Percentiles rank a stretch among this genome's conserved stretches.
These are phyloP conservation scores for Amylostereum areolatum DNA, from an alignment of 1,284 basidiomycete genomes.

Conservation along the genomic window DNA sequence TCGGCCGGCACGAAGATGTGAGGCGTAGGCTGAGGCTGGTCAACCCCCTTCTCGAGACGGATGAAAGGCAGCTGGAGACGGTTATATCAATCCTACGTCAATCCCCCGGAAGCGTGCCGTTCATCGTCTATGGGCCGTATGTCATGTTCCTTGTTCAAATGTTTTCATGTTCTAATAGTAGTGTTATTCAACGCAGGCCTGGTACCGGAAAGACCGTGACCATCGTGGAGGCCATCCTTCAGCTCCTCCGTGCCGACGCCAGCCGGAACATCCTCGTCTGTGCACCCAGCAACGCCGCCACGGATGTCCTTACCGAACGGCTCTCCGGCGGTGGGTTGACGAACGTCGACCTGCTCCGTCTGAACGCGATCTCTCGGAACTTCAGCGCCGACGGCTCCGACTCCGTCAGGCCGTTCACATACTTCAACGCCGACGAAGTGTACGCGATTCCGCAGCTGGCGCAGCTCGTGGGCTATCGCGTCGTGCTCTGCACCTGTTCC, in stretches of 20 bases:
- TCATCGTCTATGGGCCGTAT: slow-evolving; percentile 52
- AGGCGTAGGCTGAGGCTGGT: slow-evolving; percentile 22
- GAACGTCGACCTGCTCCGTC: slow-evolving; percentile 33
- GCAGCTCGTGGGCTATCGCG: slow-evolving; percentile 32
- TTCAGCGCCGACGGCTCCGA: slow-evolving; percentile 21
- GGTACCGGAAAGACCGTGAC: slow-evolving; percentile 69
- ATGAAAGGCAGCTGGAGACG: slow-evolving; percentile 39
- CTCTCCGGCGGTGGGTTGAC: slow-evolving; percentile 26
- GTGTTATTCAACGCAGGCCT: slow-evolving; percentile 27
- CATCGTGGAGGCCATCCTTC: slow-evolving; percentile 10
- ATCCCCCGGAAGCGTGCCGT: slow-evolving; percentile 40
- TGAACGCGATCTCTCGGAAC: slow-evolving; percentile 39
- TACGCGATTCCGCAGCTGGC: slow-evolving; percentile 35
- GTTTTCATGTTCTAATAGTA: not conserved
- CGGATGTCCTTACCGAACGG: slow-evolving; percentile 31
- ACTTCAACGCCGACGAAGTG: slow-evolving; percentile 33
- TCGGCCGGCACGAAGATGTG: slow-evolving; percentile 22
- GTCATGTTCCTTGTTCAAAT: slow-evolving; percentile 13
- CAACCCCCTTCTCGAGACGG: slow-evolving; percentile 31
- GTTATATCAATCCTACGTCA: slow-evolving; percentile 41
- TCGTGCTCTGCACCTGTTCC: slow-evolving; percentile 49
- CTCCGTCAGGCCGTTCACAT: slow-evolving; percentile 26
- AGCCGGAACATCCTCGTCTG: slow-evolving; percentile 32
- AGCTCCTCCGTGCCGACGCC: slow-evolving; percentile 10
- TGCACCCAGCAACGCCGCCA: slow-evolving; percentile 26